phyloP scores from a whole-genome alignment of 805 yeast genomes.

The Candida ipomoeae region DNA sequence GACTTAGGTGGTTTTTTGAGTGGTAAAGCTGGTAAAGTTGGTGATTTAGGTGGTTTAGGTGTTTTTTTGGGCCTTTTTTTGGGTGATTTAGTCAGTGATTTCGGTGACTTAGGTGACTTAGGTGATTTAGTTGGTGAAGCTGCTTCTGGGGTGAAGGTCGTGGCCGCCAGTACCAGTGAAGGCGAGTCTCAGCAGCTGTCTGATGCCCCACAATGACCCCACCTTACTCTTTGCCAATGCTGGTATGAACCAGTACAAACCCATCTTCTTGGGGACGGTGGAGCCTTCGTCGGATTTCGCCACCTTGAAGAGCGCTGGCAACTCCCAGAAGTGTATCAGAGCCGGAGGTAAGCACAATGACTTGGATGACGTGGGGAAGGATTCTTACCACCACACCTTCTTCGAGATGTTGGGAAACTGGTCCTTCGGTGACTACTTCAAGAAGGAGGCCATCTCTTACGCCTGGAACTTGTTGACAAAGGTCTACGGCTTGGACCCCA shows the following conservation, averaged over 20 bases:
- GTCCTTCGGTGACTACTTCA: constrained; percentile 99
- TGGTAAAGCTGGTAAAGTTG: too few species aligned
- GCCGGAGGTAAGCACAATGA: constrained; percentile 99
- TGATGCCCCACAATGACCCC: constrained; percentile 97
- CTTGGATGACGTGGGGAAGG: constrained; percentile 97
- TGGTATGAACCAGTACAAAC: constrained; percentile 99
- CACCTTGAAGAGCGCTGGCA: constrained; percentile 79
- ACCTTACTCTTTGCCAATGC: constrained; percentile 96
- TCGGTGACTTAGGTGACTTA: too few species aligned
- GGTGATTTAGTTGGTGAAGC: too few species aligned
- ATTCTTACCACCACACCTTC: constrained; percentile 96
- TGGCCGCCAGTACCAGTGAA: too few species aligned
- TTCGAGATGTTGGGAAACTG: constrained; percentile 99
- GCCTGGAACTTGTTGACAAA: constrained; percentile 90
- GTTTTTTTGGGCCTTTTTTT: too few species aligned
- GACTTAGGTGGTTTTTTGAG: too few species aligned
- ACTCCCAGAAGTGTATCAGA: constrained; percentile 97
- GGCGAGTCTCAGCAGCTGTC: too few species aligned
- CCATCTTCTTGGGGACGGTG: constrained; percentile 94
- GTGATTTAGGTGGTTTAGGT: too few species aligned
- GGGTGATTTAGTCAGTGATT: too few species aligned
- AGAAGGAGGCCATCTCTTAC: constrained; percentile 82
- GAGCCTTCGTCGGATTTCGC: constrained; percentile 91
- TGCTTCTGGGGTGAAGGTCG: too few species aligned
- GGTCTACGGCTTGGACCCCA: constrained; percentile 74